These are phyloP conservation scores for Candida andamanensis DNA, from an alignment of 805 yeast species.

Conservation along the genomic window DNA sequence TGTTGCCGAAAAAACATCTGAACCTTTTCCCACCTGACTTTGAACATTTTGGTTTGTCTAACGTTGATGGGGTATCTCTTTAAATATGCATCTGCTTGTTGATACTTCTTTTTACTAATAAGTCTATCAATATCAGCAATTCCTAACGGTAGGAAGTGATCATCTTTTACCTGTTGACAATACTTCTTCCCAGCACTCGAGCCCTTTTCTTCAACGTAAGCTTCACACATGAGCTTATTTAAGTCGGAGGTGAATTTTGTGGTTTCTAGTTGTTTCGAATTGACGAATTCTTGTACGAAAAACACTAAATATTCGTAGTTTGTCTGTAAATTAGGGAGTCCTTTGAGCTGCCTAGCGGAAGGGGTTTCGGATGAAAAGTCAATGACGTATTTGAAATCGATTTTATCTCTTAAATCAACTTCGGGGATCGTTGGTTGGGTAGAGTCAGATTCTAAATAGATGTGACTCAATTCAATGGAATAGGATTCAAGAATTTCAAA, in stretches of 20 bases:
- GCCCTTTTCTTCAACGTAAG: conserved; percentile 23
- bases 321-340: conserved; percentile 27
- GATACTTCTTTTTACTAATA: conserved; percentile 26
- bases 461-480: conserved; percentile 30
- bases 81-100: conserved; percentile 36
- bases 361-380: conserved; percentile 19
- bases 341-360: conserved; percentile 17
- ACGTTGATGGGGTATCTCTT: conserved; percentile 29
- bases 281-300: conserved; percentile 25
- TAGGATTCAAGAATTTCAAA: conserved; percentile 39
- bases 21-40: conserved; percentile 26
- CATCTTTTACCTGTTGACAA: conserved; percentile 20
- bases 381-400: conserved; percentile 19
- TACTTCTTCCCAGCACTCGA: conserved; percentile 17
- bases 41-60: conserved; percentile 36
- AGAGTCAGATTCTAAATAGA: conserved; percentile 13
- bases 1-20: conserved; percentile 22
- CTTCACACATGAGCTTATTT: conserved; percentile 37
- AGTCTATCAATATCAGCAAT: conserved; percentile 31
- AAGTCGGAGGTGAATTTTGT: conserved; percentile 28
- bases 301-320: conserved; percentile 40
- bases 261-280: conserved; percentile 7
- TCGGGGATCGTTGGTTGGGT: conserved; percentile 17
- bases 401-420: conserved; percentile 15
- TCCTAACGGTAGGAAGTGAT: conserved; percentile 36